A percentile compares a stretch with the other conserved stretches of the same genome.
phyloP scores from a whole-genome alignment of 805 yeast genomes.

The Deakozyma indianensis region DNA sequence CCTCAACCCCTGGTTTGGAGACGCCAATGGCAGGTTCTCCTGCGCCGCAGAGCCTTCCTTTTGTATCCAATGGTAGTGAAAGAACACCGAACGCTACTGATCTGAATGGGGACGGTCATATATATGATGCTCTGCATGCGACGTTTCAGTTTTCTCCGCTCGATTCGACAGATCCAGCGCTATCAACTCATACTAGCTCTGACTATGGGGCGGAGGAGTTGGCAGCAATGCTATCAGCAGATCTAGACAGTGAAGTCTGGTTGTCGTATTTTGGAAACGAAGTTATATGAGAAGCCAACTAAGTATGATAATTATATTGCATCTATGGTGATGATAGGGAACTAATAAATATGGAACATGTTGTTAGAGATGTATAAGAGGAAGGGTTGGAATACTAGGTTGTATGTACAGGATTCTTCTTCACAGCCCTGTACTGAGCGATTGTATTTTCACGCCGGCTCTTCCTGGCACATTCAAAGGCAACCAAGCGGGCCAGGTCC shows the following conservation, averaged over 20 bases:
- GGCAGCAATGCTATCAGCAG: conserved; percentile 2
- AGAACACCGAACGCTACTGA: neutral
- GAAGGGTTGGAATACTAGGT: no score
- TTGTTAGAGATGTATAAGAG: no score
- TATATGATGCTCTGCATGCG: neutral
- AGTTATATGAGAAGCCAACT: neutral
- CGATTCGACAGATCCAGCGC: neutral
- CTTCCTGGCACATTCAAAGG: conserved; percentile 21
- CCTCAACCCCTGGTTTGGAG: neutral
- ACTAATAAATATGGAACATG: no score
- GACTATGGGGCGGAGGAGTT: neutral
- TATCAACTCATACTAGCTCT: neutral
- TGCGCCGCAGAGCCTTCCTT: neutral
- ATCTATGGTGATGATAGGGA: no score
- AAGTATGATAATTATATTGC: no score
- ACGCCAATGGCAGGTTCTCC: neutral
- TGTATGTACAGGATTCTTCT: conserved; percentile 6
- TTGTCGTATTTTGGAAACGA: neutral
- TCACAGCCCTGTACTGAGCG: conserved; percentile 9
- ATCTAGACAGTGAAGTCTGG: neutral
- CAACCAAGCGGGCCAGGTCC: conserved; percentile 55
- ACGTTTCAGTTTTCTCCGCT: neutral
- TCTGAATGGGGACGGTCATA: neutral
- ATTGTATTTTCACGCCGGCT: conserved; percentile 17
- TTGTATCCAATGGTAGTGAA: neutral